These are phyloP conservation scores for Russula vinacea DNA, from an alignment of 768 basidiomycete genomes.

Conservation along the genomic window DNA sequence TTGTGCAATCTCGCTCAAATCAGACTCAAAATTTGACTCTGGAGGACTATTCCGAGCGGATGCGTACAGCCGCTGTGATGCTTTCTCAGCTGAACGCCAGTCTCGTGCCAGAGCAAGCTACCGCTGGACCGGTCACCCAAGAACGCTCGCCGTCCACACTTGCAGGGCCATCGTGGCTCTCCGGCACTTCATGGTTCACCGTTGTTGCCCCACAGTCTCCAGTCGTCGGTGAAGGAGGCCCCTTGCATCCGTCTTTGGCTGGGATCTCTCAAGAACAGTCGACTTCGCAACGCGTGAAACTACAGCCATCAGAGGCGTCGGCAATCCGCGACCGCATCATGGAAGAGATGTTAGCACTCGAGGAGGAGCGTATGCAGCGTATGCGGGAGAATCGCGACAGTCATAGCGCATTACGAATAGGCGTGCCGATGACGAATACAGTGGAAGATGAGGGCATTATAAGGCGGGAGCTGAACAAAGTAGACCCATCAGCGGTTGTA, in stretches of 20 bases:
- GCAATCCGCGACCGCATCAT: slow-evolving; percentile 94
- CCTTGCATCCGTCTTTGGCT: slow-evolving; percentile 37
- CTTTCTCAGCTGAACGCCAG: slow-evolving; percentile 91
- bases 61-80: slow-evolving; percentile 99
- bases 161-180: slow-evolving; percentile 35
- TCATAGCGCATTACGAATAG: slow-evolving; percentile 59
- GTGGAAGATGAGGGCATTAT: slow-evolving; percentile 91
- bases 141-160: slow-evolving; percentile 19
- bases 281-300: slow-evolving; percentile 52
- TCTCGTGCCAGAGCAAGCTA: slow-evolving; percentile 53
- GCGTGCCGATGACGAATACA: slow-evolving; percentile 24
- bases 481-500: slow-evolving; percentile 91
- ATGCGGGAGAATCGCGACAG: slow-evolving; percentile 73
- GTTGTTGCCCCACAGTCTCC: slow-evolving; percentile 20
- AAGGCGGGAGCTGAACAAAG: slow-evolving; percentile 87
- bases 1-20: slow-evolving; percentile 17
- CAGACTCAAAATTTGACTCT: slow-evolving; percentile 54
- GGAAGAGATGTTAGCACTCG: slow-evolving; percentile 96
- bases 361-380: slow-evolving; percentile 93
- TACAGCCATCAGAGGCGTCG: slow-evolving; percentile 79
- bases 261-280: slow-evolving; percentile 31
- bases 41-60: slow-evolving; percentile 97
- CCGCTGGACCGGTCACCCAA: slow-evolving; percentile 28
- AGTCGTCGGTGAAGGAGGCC: slow-evolving; percentile 24
- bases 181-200: slow-evolving; percentile 34